Evolutionary conservation across 2,329 filamentous ascomycete species (phyloP).

Genomic region (Malbranchea cinnamomea): DNA sequence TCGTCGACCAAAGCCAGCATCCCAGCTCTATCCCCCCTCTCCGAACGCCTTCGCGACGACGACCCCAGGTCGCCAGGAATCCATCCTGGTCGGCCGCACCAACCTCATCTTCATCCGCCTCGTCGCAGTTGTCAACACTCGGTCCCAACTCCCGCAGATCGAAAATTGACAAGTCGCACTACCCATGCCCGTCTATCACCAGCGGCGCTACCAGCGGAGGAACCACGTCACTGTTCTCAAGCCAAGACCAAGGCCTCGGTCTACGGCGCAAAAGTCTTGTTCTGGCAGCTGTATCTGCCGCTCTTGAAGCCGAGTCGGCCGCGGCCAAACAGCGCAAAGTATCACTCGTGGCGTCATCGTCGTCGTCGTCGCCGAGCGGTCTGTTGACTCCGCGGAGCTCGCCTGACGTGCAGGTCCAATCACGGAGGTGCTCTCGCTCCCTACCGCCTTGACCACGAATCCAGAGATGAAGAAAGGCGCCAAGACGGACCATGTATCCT

Average conservation of each 20-base stretch:
- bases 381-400: no score
- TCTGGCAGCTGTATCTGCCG: slow-evolving; percentile 10
- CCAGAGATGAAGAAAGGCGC: no score
- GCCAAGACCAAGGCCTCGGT: slow-evolving; percentile 1
- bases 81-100: no score
- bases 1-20: slow-evolving; percentile 9
- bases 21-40: slow-evolving; percentile 10
- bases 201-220: no score
- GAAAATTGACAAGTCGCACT: slow-evolving; percentile 9
- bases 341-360: neutral
- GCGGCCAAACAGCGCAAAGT: neutral
- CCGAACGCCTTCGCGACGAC: slow-evolving; percentile 4
- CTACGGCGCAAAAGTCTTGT: slow-evolving; percentile 11
- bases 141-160: slow-evolving; percentile 1
- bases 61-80: neutral
- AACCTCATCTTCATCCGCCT: neutral
- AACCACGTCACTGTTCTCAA: no score
- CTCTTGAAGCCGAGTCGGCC: slow-evolving; percentile 8
- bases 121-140: slow-evolving; percentile 1
- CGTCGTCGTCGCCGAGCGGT: neutral
- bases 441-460: no score
- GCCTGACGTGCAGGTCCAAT: no score
- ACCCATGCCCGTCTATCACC: no score
- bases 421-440: no score
- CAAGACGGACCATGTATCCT: no score